Evolutionary conservation across 257 asterid species (phyloP).

Genomic region (Hygrophila difformis): DNA sequence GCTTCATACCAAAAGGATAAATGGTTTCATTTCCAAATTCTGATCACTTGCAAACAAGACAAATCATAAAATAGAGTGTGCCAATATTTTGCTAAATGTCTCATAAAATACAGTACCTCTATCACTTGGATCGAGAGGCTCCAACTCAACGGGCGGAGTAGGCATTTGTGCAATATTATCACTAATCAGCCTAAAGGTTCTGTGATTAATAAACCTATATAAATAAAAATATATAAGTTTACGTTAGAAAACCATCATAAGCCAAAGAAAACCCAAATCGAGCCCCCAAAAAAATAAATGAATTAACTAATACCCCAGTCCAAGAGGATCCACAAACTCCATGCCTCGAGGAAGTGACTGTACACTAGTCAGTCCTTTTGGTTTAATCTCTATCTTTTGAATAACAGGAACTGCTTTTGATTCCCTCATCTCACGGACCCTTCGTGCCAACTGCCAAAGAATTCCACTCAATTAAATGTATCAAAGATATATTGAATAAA

Average conservation of each 20-base stretch:
- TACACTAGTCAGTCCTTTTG: constrained; percentile 60
- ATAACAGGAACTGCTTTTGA: constrained; percentile 55
- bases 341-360: constrained; percentile 98
- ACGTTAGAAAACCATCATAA: constrained; percentile 18
- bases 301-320: constrained; percentile 99
- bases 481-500: constrained; percentile 5
- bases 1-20: too few relatives aligned
- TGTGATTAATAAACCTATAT: constrained; percentile 87
- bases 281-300: constrained; percentile 12
- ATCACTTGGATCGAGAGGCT: constrained; percentile 64
- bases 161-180: constrained; percentile 51
- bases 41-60: too few relatives aligned
- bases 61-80: too few relatives aligned
- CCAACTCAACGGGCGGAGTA: constrained; percentile 49
- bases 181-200: constrained; percentile 80
- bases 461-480: constrained; percentile 15
- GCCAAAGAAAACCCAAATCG: constrained; percentile 2
- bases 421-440: constrained; percentile 98
- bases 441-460: constrained; percentile 65
- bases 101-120: constrained; percentile 55
- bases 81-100: too few relatives aligned
- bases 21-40: too few relatives aligned
- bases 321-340: constrained; percentile 98
- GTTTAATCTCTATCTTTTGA: constrained; percentile 53
- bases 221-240: constrained; percentile 16